Evolutionary conservation across 495 filamentous ascomycete genomes (phyloP), one percentile per base, ranked within the genome.

Genomic region (Tuber melanosporum): DNA sequence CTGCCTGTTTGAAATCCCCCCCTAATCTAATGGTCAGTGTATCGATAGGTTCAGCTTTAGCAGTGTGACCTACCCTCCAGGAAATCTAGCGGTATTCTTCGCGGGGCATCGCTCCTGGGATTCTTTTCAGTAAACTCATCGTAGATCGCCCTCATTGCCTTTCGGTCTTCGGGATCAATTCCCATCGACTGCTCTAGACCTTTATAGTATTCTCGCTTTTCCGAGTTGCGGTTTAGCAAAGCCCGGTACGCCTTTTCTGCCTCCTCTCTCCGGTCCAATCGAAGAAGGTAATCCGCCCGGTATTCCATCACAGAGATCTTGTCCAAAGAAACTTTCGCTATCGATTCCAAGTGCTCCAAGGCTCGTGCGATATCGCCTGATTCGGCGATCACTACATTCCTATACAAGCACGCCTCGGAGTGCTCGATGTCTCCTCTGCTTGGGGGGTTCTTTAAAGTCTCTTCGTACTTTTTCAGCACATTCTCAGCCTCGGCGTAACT

Each of bases 401-500:
- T 98, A 86, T 99, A 99, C 84, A 99, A 87, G 20, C 92, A 87
- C 36, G 95, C 95, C 85, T 99, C 95, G n/a, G 93, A 94, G 84
- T 99, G 93, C 83, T 99, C 95, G 84, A 91, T 88, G 84, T 99
- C 95, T 26, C 89, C 87, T 80, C 91, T 91, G 10, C 90, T 88
- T 19, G 94, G 92, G 1, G 90, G 86, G 17, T 87, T 86, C 85
- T 94, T 95, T 77, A 99, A 80, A 2, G 94, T 97, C 74, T 95
- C 93, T 84, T 99, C 95, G 85, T 92, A 99, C 19, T 92, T 95
- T 7, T 89, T 92, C 73, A 99, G 85, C 71, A 97, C 93, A 78
- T 93, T 93, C 86, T 99, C 96, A 47, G 95, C 96, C 79, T 94
- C 91, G 42, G 86, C 84, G 79, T 95, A 86, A 80, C 97, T 91